Evolutionary conservation across 2,329 filamentous ascomycete species (phyloP).

Genomic region (Aspergillus pseudotamarii): DNA sequence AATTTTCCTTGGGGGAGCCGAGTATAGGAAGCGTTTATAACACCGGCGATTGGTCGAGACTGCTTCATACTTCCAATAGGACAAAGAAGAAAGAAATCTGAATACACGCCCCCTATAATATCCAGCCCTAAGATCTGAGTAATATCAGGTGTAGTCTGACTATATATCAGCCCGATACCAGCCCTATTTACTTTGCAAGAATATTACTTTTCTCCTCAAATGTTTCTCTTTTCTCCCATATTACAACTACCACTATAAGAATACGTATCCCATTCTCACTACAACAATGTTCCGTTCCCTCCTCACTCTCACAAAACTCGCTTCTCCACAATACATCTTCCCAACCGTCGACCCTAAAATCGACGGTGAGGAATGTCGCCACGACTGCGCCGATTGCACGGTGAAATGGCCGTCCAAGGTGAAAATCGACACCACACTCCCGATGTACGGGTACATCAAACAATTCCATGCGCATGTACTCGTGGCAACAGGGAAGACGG

Average conservation of each 20-base stretch:
- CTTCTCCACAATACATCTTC: conserved; percentile 34
- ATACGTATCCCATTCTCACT: too few species aligned
- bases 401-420: conserved; percentile 38
- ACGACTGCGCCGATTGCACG: conserved; percentile 42
- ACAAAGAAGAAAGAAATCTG: background rate
- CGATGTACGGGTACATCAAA: conserved; percentile 41
- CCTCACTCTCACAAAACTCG: conserved; percentile 28
- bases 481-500: conserved; percentile 40
- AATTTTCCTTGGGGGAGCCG: too few species aligned
- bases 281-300: conserved; percentile 33
- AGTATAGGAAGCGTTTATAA: background rate
- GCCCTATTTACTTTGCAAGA: background rate
- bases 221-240: too few species aligned
- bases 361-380: conserved; percentile 39
- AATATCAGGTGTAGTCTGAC: background rate
- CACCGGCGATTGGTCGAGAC: too few species aligned
- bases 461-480: conserved; percentile 38
- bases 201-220: too few species aligned
- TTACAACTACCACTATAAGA: too few species aligned
- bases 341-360: conserved; percentile 35
- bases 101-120: background rate
- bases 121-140: background rate
- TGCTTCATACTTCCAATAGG: too few species aligned
- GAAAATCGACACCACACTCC: conserved; percentile 31
- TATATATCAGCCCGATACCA: background rate